Percentiles rank a stretch among this genome's conserved stretches.
phyloP scores from a whole-genome alignment of 805 yeast species.

The Dipodascopsis tothii region DNA sequence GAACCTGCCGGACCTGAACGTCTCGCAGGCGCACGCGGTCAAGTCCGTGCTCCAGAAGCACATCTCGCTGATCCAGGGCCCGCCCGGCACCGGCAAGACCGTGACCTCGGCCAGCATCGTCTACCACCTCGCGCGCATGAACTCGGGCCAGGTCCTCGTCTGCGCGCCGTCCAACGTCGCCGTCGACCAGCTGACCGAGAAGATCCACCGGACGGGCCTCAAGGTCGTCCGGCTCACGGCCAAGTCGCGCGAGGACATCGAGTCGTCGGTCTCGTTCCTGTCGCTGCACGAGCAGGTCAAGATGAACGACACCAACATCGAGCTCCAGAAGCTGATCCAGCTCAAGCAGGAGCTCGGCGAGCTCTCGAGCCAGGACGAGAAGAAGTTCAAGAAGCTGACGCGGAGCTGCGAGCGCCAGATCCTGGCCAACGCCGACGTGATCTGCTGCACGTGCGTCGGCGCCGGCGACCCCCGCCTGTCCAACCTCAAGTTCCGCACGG shows the following conservation, averaged over 20 bases:
- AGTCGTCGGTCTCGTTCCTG: conserved; percentile 49
- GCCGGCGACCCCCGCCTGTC: conserved; percentile 70
- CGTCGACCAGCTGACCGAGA: conserved; percentile 78
- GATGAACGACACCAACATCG: conserved; percentile 34
- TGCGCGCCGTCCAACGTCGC: conserved; percentile 97
- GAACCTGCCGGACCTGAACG: conserved; percentile 61
- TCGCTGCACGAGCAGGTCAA: conserved; percentile 52
- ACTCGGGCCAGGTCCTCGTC: conserved; percentile 62
- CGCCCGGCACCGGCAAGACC: conserved; percentile 95
- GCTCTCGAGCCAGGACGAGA: conserved; percentile 48
- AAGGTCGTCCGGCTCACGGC: conserved; percentile 74
- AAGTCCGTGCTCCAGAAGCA: conserved; percentile 60
- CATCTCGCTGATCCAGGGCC: conserved; percentile 81
- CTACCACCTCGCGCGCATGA: conserved; percentile 59
- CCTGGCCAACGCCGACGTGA: conserved; percentile 58
- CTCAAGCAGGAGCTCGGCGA: conserved; percentile 64
- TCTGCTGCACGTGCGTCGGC: conserved; percentile 88
- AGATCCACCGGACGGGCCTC: conserved; percentile 62
- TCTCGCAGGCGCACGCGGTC: conserved; percentile 75
- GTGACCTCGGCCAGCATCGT: conserved; percentile 86
- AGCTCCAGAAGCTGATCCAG: conserved; percentile 50
- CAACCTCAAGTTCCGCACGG: conserved; percentile 57
- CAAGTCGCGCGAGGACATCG: conserved; percentile 72
- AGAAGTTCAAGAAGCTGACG: conserved; percentile 37
- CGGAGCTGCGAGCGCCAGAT: conserved; percentile 44